Evolutionary conservation across 345 rosid species (phyloP), one percentile per base, ranked within the genome.

Genomic region (Hypericum androsaemum): DNA sequence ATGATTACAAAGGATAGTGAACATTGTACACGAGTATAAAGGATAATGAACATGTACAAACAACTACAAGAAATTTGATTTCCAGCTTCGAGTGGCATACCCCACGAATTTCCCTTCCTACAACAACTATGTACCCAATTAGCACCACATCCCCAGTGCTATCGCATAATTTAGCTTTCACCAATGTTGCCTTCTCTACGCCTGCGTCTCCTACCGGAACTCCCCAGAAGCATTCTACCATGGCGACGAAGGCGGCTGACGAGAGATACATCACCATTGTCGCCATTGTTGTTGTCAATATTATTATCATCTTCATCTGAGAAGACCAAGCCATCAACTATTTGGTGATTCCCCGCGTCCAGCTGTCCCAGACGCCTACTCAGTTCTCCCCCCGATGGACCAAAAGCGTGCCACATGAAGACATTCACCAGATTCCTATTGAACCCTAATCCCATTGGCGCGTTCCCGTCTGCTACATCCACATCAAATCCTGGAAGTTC

Each of bases 171-270:
- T 7, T 41, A 10, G 15, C 47, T 2, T 12, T 32, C 50, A 55
- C 54, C 68, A 43, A 56, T 67, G 7, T 61, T 58, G 60, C 47
- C 65, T 64, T 84, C 92, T 66, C 88, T 78, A 37, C 72, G 71
- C 63, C 95, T 79, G 15, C 86, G 82, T 56, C 96, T 74, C 73
- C 96, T 77, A 50, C 74, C 85, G 2, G 96, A 84, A 37, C 83
- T 79, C 52, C 82, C 81, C 49, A 82, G 53, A 32, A 87, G 69
- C 64, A 75, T 46, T 50, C 84, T 61, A 10, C 96, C 81, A 17
- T 79, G 85, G 17, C 83, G 79, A 12, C 80, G 80, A 41, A 84
- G 82, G 43, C 82, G 82, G 71, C 72, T 76, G 54, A 66, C 88
- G 46, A 89, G 65, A 15, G 90, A 83, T 41, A 66, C 72, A 11